A percentile compares a stretch with the other conserved stretches of the same genome.
Conservation (phyloP, 2,329 filamentous ascomycete genomes). For the Didymella exigua region DNA sequence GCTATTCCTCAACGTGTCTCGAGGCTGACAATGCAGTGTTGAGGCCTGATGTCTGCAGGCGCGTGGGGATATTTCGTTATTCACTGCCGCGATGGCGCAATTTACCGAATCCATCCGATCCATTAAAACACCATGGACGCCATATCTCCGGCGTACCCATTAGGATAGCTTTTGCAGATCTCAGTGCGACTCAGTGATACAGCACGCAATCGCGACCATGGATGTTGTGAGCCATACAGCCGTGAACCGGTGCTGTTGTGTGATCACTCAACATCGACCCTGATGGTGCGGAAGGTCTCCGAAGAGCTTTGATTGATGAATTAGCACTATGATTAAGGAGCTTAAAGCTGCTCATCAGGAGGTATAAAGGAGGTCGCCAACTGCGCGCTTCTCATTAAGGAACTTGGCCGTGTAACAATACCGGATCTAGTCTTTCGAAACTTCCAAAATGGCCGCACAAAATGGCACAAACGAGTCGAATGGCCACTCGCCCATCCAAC, state of each 20-base stretch:
- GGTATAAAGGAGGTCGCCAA: not conserved
- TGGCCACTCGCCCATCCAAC: slow-evolving; percentile 32
- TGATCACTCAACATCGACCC: slow-evolving; percentile 12
- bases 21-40: not conserved
- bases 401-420: not conserved
- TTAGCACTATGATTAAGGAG: not conserved
- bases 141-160: not conserved
- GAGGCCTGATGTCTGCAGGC: not conserved
- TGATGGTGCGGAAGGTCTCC: not conserved
- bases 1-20: not conserved
- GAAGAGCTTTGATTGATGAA: not conserved
- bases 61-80: not conserved
- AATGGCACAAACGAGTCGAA: slow-evolving; percentile 3
- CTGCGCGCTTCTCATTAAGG: not conserved
- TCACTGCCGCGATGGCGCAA: slow-evolving; percentile 2
- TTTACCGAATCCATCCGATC: slow-evolving; percentile 1
- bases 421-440: too few relatives aligned
- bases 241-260: not conserved
- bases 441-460: slow-evolving; percentile 3
- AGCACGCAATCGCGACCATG: slow-evolving; percentile 3
- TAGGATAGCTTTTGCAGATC: slow-evolving; percentile 1
- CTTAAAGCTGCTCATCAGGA: too few relatives aligned
- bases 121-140: not conserved
- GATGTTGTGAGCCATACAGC: not conserved
- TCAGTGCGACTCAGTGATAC: not conserved